Percentiles rank a stretch among this genome's conserved stretches.
Conservation (phyloP, 2,329 filamentous ascomycete genomes). For the Fusarium tricinctum region DNA sequence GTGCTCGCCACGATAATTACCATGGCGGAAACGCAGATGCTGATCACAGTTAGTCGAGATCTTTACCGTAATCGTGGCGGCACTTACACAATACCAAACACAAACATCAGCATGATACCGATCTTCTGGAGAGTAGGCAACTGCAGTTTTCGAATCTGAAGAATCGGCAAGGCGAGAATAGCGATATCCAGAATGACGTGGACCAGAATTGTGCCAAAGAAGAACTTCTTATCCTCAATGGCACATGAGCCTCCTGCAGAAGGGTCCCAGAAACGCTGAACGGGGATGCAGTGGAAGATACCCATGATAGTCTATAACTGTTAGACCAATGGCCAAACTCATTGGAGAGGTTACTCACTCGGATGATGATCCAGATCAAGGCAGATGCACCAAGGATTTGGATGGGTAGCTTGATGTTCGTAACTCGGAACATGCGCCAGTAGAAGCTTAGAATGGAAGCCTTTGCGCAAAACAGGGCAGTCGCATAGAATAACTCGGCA, state of each 20-base stretch:
- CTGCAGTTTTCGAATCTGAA: constrained; percentile 51
- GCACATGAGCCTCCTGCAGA: constrained; percentile 20
- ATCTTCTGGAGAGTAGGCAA: constrained; percentile 49
- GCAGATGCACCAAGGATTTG: constrained; percentile 44
- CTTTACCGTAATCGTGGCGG: fast-evolving
- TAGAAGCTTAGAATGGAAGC: constrained; percentile 50
- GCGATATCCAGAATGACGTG: constrained; percentile 52
- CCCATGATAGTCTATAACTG: constrained; percentile 26
- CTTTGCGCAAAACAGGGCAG: constrained; percentile 48
- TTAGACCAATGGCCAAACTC: background rate
- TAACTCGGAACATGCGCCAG: constrained; percentile 51
- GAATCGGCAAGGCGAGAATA: constrained; percentile 50
- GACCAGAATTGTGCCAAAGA: constrained; percentile 51
- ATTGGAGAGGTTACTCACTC: constrained; percentile 21
- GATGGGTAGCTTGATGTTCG: constrained; percentile 47
- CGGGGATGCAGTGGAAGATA: constrained; percentile 40
- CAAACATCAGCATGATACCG: constrained; percentile 49
- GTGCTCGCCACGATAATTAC: constrained; percentile 42
- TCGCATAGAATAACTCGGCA: constrained; percentile 49
- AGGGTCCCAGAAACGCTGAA: constrained; percentile 38
- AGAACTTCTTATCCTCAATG: constrained; percentile 52
- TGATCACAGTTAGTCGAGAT: background rate
- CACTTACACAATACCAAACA: constrained; percentile 52
- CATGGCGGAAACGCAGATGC: constrained; percentile 41
- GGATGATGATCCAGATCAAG: constrained; percentile 50